Conservation (phyloP, 2,329 filamentous ascomycete species). For the Rhynchosporium secalis region DNA sequence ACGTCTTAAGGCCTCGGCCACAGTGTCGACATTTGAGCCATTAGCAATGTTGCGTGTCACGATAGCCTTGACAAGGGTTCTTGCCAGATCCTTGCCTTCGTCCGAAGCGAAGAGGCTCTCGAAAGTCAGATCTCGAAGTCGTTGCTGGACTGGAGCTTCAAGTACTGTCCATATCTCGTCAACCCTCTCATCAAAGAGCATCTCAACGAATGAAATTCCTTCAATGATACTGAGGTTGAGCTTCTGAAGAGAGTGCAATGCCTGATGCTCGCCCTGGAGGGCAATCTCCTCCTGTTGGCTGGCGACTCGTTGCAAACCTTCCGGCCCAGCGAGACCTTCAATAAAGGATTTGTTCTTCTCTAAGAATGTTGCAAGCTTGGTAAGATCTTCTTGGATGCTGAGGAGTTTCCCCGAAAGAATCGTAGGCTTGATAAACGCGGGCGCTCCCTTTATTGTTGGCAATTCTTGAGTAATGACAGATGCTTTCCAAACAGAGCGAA, state of each 20-base stretch:
- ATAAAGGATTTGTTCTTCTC: constrained; percentile 87
- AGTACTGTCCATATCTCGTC: constrained; percentile 82
- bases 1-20: constrained; percentile 88
- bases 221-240: constrained; percentile 91
- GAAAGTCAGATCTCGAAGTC: constrained; percentile 77
- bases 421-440: constrained; percentile 64
- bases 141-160: constrained; percentile 66
- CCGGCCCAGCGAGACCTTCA: constrained; percentile 88
- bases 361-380: constrained; percentile 78
- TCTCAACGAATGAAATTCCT: constrained; percentile 92
- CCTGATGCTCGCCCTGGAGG: constrained; percentile 90
- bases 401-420: constrained; percentile 69
- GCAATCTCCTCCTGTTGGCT: constrained; percentile 90
- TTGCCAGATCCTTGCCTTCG: constrained; percentile 84
- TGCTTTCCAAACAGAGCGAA: constrained; percentile 85
- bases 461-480: constrained; percentile 62
- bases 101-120: constrained; percentile 81
- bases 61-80: constrained; percentile 93
- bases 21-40: constrained; percentile 94
- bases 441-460: constrained; percentile 49
- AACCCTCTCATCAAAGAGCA: constrained; percentile 90
- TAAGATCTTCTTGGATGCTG: constrained; percentile 76
- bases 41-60: constrained; percentile 97
- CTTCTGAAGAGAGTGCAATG: constrained; percentile 80
- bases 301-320: constrained; percentile 73